Conservation (phyloP, 306 rosid genomes). For the Pachyrhizus erosus region DNA sequence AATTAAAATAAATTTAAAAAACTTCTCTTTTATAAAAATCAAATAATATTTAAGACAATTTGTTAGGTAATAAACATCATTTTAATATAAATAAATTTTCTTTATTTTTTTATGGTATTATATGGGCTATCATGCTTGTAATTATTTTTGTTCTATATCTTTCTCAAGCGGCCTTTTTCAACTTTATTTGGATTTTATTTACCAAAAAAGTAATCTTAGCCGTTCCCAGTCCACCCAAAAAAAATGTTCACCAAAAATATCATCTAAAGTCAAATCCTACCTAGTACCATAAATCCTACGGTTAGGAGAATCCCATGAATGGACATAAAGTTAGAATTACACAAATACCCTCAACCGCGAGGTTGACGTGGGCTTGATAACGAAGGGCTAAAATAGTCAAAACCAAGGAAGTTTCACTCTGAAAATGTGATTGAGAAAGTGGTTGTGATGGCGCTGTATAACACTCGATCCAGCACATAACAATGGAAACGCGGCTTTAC, state of each 20-base stretch:
- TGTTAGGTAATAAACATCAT: too few relatives aligned
- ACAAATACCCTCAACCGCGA: neutral
- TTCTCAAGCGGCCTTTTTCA: neutral
- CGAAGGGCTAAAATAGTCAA: neutral
- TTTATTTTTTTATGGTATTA: too few relatives aligned
- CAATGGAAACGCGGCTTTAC: slow-evolving; percentile 5
- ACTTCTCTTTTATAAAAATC: too few relatives aligned
- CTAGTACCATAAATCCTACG: neutral
- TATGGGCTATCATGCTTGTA: too few relatives aligned
- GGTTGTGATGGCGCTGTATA: slow-evolving; percentile 26
- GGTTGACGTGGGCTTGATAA: neutral
- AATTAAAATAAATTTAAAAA: too few relatives aligned
- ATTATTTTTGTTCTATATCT: neutral
- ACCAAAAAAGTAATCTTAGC: neutral
- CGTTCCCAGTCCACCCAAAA: neutral
- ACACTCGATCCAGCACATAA: slow-evolving; percentile 33
- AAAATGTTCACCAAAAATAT: neutral
- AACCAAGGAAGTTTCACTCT: neutral
- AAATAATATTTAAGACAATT: too few relatives aligned
- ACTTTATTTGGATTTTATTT: neutral
- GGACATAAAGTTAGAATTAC: neutral
- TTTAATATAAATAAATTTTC: too few relatives aligned
- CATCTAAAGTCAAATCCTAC: neutral
- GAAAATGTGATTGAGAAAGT: neutral
- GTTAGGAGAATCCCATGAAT: neutral